A percentile compares a stretch with the other conserved stretches of the same genome.
Conservation (phyloP, 129 eudicot species). For the Lonicera japonica region DNA sequence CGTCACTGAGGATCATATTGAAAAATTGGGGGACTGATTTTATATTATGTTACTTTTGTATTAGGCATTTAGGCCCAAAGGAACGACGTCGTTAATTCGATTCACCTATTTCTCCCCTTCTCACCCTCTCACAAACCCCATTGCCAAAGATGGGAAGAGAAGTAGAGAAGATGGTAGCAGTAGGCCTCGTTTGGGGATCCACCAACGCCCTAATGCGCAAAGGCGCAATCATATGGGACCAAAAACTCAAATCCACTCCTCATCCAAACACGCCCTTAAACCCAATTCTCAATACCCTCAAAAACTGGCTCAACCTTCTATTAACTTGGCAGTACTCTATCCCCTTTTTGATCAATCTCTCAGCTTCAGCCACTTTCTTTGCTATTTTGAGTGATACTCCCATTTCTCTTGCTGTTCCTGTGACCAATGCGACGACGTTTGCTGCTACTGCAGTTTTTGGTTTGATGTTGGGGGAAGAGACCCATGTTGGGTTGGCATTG, state of each 20-base stretch:
- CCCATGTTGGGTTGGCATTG: conserved; percentile 50
- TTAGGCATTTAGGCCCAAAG: too few relatives aligned
- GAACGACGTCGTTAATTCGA: too few relatives aligned
- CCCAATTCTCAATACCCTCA: conserved; percentile 37
- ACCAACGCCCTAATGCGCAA: conserved; percentile 84
- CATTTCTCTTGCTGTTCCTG: conserved; percentile 90
- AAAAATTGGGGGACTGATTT: too few relatives aligned
- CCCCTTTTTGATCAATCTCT: conserved; percentile 65
- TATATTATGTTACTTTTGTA: too few relatives aligned
- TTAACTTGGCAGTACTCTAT: conserved; percentile 81
- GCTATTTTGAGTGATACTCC: conserved; percentile 60
- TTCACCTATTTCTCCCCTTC: neutral
- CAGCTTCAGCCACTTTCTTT: conserved; percentile 84
- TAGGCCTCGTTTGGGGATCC: conserved; percentile 94
- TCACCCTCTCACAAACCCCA: neutral
- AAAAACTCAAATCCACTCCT: conserved; percentile 35
- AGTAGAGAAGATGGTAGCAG: conserved; percentile 85
- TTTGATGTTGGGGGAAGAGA: conserved; percentile 73
- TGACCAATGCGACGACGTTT: conserved; percentile 94
- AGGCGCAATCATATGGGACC: conserved; percentile 76
- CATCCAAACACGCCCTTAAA: conserved; percentile 38
- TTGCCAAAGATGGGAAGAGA: conserved; percentile 37
- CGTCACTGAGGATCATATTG: too few relatives aligned
- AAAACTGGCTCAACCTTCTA: conserved; percentile 62
- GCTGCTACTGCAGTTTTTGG: conserved; percentile 96